Conservation (phyloP, 108 stramenopile species). For the Nitzschia sp. region DNA sequence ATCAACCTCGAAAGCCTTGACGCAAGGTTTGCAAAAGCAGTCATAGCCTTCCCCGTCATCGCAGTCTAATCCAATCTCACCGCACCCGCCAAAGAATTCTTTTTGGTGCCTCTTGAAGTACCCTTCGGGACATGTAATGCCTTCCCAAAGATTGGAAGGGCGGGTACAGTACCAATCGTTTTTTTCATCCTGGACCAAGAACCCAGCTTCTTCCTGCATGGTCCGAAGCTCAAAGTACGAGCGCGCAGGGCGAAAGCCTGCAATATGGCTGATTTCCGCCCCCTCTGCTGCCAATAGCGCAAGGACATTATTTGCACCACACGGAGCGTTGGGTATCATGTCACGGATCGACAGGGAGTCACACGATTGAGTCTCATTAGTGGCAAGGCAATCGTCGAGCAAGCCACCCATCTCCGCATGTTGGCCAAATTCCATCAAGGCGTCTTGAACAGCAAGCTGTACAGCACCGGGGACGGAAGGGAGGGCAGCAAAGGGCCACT, state of each 20-base stretch:
- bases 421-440: constrained; percentile 16
- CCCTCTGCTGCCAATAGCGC: neutral
- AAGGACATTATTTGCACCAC: constrained; percentile 18
- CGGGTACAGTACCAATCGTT: constrained; percentile 23
- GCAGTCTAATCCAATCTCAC: neutral
- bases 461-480: constrained; percentile 24
- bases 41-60: constrained; percentile 1
- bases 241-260: constrained; percentile 28
- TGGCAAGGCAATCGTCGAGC: neutral
- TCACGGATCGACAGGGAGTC: neutral
- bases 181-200: constrained; percentile 16
- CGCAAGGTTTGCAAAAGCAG: constrained; percentile 31
- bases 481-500: constrained; percentile 41
- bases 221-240: constrained; percentile 32
- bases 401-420: neutral
- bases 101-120: neutral
- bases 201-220: constrained; percentile 29
- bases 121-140: constrained; percentile 32
- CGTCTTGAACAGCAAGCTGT: constrained; percentile 31
- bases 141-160: constrained; percentile 28
- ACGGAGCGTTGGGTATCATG: neutral
- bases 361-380: neutral
- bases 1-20: constrained; percentile 36
- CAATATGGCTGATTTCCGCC: constrained; percentile 8
- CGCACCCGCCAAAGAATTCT: neutral